Base-by-base conservation (phyloP, 2,329 filamentous ascomycete genomes). In the Aspergillus udagawae region DNA sequence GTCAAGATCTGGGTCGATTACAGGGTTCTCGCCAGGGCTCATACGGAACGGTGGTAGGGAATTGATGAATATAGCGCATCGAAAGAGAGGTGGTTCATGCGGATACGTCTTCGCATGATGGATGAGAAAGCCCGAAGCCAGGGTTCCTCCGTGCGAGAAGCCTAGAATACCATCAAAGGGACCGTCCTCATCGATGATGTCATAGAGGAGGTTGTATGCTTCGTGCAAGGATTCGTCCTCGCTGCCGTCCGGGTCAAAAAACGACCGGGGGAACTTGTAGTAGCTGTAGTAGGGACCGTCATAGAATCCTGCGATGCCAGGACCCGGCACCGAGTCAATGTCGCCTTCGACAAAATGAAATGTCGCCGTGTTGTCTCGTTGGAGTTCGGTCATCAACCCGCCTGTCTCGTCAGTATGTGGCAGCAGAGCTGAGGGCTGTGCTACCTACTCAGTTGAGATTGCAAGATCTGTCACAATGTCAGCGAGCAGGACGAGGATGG, bases 81-180 rank as follows among this genome's bases (percentile, higher is more conserved):
- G 66, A 56, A 74, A 69, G 2, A 65, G 58, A 2, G 63, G 61
- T 20, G 61, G 53, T 17, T 62, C 58, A 4, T 60, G 49, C 23
- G 66, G 65, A 23, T 58, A 60, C 12, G 61, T 58, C 52, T 68
- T 65, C 6, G 67, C 65, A 27, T 69, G 65, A 17, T 71, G 65
- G 38, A 69, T 62, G 20, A 74, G 61, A 44, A 68, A 70, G 2
- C 61, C 63, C 3, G 65, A 63, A 2, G 71, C 70, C 35, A 74
- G 55, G 10, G 70, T 70, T 14, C 65, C 72, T 7, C 72, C 72
- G 42, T 74, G 70, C 10, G 68, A 72, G 59, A 74, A 74, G 28
- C 72, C 72, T 21, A 74, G 58, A 44, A 73, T 56, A 6, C 70
- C 70, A 41, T 75, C 71, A 45, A 69, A 71, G 6, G 68, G 64